Base-by-base conservation (phyloP, 2,329 filamentous ascomycete species). In the Balansia obtecta region DNA sequence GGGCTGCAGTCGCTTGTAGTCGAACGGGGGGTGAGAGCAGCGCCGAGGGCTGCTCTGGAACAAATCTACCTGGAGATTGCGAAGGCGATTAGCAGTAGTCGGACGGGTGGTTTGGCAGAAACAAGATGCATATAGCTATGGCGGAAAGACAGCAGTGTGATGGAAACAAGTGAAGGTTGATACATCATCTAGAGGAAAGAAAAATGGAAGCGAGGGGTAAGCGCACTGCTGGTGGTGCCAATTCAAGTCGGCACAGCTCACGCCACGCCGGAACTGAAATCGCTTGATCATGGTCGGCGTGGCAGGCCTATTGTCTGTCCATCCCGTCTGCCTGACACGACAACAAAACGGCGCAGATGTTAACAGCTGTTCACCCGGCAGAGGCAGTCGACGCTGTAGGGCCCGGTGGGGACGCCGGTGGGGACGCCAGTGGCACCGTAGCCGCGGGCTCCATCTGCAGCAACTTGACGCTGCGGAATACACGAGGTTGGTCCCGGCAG, bases 21-120 rank as follows among this genome's bases (percentile, higher is more conserved):
- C 32, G 45, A 40, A 41, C 44, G 49, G 55, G 55, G 46, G 55
- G 55, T 57, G 55, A 57, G 55, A 57, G 55, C 55, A 57, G 55
- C 55, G 50, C 51, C 54, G 51, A 55, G 51, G 55, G 55, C 55
- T 57, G 55, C 55, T 57, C 55, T 54, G 55, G 52, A 54, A 54
- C 50, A 53, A 39, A 51, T 55, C 49, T 55, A 50, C 52, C 48
- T 52, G 44, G 8, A 37, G 32, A 34, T 10, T 13, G 46, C 22
- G 32, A n/a, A 1, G 45, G 41, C 20, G 15, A 46, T 51, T 37
- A 54, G 54, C 50, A 34, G 27, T 10, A 40, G 12, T 38, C 10
- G 34, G 45, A 13, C 13, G 45, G 5, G 4, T 9, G 33, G 15
- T 46, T n/a, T 34, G 43, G 40, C 53, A 46, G 47, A 37, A 13